Base-by-base conservation (phyloP, 176 grass and related monocot species). In the Carex kokanica region DNA sequence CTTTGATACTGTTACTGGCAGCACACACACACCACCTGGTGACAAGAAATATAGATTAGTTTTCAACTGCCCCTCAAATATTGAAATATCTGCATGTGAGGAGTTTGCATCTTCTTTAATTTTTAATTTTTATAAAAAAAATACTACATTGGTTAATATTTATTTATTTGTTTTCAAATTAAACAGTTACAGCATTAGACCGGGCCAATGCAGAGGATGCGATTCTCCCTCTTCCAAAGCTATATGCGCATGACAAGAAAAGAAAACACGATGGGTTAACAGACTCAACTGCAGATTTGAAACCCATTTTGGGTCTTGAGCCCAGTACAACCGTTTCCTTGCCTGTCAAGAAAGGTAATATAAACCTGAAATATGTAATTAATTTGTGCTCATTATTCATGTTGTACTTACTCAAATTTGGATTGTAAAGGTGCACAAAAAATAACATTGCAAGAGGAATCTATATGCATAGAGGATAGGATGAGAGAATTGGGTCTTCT, bases 161-260 rank as follows among this genome's bases (percentile, higher is more conserved):
- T 89, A 52, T 77, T 86, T 87, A 12, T 64, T 31, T 88, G 73
- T 57, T 79, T 87, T 43, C 43, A 64, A 49, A 53, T n/a, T n/a
- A n/a, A 84, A 88, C 38, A 86, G 83, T 99, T 23, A 99, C 91
- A 67, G 91, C 93, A 87, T 79, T 99, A 77, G 93, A 95, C 66
- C 86, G 91, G 17, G 85, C 96, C 31, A 99, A 99, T 86, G 96
- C 93, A 15, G 96, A 95, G 90, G 93, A 99, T 90, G 91, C 93
- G 18, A 86, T 83, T 21, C 82, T 99, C 74, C 96, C 96, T 82
- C 85, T 99, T 88, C 91, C 93, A 31, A 95, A 92, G 83, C 79
- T 99, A 16, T 88, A 89, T 86, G 52, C 80, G 15, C 82, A 88
- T 34, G 93, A 90, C 60, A 99, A 95, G 86, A 99, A 99, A 90